Conservation (phyloP, 495 filamentous ascomycete species). For the Podospora comata region DNA sequence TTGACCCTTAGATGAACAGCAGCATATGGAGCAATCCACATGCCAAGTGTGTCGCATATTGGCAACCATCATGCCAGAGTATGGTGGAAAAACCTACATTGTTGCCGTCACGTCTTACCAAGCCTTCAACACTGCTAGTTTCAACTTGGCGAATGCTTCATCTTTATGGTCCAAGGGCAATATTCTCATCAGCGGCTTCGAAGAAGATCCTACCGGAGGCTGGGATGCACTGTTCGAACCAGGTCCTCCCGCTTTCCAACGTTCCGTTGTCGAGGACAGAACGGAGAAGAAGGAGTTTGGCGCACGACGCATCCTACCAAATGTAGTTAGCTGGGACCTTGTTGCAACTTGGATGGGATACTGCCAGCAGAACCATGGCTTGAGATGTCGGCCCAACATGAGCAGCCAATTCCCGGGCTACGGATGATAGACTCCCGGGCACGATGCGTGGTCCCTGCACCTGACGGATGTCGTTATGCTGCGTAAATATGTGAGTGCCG, state of each 20-base stretch:
- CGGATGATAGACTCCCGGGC: not conserved
- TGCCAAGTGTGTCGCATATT: not conserved
- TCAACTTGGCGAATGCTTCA: no score
- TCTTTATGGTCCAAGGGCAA: not conserved
- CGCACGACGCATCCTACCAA: not conserved
- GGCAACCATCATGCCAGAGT: not conserved
- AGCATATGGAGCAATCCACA: not conserved
- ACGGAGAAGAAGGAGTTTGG: not conserved
- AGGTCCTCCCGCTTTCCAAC: no score
- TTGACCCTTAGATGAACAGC: not conserved
- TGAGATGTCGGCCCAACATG: not conserved
- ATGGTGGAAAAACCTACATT: not conserved
- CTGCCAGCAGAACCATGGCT: not conserved
- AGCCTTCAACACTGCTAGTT: not conserved
- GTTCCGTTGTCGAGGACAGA: not conserved
- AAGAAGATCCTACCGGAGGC: not conserved
- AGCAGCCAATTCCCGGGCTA: not conserved
- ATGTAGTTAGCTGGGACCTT: not conserved
- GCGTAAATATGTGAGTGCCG: not conserved
- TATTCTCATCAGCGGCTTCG: not conserved
- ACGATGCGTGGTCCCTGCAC: not conserved
- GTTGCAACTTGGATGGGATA: not conserved
- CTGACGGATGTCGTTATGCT: not conserved
- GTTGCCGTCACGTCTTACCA: not conserved
- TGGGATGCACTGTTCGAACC: no score